phyloP scores from a whole-genome alignment of 2,329 filamentous ascomycete genomes.

The Pseudogymnoascus sp. region DNA sequence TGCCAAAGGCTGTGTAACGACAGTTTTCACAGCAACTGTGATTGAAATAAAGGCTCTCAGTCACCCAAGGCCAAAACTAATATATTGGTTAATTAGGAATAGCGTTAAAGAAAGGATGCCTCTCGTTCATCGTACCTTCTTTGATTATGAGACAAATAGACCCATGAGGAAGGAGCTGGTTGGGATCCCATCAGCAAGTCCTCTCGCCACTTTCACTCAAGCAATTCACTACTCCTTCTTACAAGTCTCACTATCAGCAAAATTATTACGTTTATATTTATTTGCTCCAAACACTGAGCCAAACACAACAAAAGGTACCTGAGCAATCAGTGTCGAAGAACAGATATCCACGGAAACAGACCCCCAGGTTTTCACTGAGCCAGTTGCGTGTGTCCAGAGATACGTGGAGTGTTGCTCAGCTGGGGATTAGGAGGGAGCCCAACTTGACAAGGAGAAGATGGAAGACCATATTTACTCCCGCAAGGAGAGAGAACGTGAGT shows the following conservation, averaged over 20 bases:
- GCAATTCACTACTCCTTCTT: background rate
- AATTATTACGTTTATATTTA: background rate
- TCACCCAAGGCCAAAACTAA: background rate
- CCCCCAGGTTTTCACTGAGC: background rate
- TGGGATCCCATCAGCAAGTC: background rate
- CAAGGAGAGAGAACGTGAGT: background rate
- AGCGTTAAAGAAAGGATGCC: background rate
- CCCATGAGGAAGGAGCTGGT: background rate
- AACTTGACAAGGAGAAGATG: background rate
- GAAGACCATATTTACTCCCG: background rate
- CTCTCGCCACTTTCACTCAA: background rate
- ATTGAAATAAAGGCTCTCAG: background rate
- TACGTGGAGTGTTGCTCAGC: no score
- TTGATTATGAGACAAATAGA: no score
- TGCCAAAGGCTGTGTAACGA: background rate
- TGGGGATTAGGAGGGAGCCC: background rate
- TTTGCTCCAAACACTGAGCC: background rate
- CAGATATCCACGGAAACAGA: no score
- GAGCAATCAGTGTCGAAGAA: background rate
- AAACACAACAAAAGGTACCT: background rate
- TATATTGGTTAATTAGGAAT: background rate
- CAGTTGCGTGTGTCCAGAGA: background rate
- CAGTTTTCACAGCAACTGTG: background rate
- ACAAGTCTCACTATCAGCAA: background rate
- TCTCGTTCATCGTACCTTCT: no score